These are phyloP conservation scores for Polychaeton citri DNA, from an alignment of 2,329 filamentous ascomycete genomes.

Conservation along the genomic window DNA sequence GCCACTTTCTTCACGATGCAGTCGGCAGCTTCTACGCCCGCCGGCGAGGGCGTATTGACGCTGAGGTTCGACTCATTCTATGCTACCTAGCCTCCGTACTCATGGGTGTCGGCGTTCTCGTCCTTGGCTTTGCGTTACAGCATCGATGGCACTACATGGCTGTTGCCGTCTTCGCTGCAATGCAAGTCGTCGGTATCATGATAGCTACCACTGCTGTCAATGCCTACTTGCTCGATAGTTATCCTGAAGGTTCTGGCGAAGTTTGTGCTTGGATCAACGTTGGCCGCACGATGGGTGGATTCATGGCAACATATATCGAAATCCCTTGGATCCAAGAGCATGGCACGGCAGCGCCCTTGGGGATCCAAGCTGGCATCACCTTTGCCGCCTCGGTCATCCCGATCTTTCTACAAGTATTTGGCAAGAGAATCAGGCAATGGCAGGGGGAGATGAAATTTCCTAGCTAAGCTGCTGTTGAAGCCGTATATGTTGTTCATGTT, in stretches of 20 bases:
- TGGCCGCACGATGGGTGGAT: conserved; percentile 36
- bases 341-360: conserved; percentile 5
- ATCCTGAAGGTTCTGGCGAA: conserved; percentile 42
- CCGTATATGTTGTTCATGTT: no score
- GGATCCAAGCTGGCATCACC: conserved; percentile 7
- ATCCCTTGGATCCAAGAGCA: conserved; percentile 30
- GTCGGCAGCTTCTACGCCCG: conserved; percentile 33
- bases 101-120: conserved; percentile 36
- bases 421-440: conserved; percentile 5
- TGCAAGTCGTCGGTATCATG: conserved; percentile 45
- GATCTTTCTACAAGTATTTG: conserved; percentile 7
- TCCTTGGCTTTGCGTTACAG: conserved; percentile 40
- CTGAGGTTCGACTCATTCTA: conserved; percentile 40
- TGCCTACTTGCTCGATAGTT: conserved; percentile 41
- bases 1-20: conserved; percentile 44
- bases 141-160: conserved; percentile 40
- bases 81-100: conserved; percentile 36
- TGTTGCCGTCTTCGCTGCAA: conserved; percentile 34
- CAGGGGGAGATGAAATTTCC: conserved; percentile 7
- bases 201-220: conserved; percentile 39
- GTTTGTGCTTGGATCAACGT: conserved; percentile 41
- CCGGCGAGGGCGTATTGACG: conserved; percentile 38
- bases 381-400: conserved; percentile 5
- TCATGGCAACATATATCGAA: conserved; percentile 41
- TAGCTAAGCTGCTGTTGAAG: no score